Percentiles rank a stretch among this genome's conserved stretches.
phyloP scores from a whole-genome alignment of 2,329 filamentous ascomycete genomes.

The Clonostachys chloroleuca region DNA sequence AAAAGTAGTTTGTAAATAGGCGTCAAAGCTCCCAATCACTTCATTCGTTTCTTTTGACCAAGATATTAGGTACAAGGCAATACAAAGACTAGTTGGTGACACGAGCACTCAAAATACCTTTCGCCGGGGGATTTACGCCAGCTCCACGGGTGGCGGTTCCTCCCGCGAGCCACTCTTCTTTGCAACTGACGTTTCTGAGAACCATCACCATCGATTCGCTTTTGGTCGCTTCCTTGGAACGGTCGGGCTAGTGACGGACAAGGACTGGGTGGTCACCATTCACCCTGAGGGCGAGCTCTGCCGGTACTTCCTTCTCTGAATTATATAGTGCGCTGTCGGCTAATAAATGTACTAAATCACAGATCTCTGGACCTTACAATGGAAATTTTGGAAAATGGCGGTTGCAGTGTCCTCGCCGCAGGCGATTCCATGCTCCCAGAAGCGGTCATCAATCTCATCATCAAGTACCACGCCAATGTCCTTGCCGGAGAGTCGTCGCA shows the following conservation, averaged over 20 bases:
- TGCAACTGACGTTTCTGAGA: conserved; percentile 30
- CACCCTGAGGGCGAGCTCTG: conserved; percentile 29
- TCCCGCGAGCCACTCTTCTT: conserved; percentile 28
- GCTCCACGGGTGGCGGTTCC: conserved; percentile 31
- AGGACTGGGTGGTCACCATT: conserved; percentile 31
- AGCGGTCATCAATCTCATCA: conserved; percentile 16
- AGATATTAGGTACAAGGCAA: conserved; percentile 19
- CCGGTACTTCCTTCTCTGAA: conserved; percentile 14
- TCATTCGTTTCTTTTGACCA: too few relatives aligned
- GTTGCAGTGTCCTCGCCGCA: background rate
- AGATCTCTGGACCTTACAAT: conserved; percentile 31
- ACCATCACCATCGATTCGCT: conserved; percentile 27
- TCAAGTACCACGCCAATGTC: conserved; percentile 26
- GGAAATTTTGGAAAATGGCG: conserved; percentile 12
- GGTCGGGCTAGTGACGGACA: conserved; percentile 18
- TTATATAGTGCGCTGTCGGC: too few relatives aligned
- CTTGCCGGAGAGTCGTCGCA: conserved; percentile 32
- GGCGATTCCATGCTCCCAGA: conserved; percentile 9
- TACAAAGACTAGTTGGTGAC: conserved; percentile 28
- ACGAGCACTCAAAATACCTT: conserved; percentile 23
- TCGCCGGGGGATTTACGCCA: conserved; percentile 28
- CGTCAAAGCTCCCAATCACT: too few relatives aligned
- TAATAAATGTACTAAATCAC: background rate
- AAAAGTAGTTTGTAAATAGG: conserved; percentile 13
- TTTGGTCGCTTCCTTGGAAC: conserved; percentile 23